phyloP scores from a whole-genome alignment of 2,329 filamentous ascomycete species.

The Fusarium temperatum region DNA sequence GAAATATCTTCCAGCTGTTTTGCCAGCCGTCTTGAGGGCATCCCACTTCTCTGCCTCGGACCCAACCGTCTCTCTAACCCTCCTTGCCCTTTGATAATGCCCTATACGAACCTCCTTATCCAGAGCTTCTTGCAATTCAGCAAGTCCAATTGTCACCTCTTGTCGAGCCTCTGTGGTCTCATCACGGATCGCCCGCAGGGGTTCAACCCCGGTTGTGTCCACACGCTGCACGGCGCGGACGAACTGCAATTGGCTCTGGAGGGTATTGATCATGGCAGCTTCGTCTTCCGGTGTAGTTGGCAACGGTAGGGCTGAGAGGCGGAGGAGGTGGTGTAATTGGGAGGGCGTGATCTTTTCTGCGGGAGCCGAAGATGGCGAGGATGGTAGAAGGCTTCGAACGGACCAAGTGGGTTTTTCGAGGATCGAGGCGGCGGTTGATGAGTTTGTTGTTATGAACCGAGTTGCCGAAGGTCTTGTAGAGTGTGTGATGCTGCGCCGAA shows the following conservation, averaged over 20 bases:
- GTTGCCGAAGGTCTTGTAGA: not conserved
- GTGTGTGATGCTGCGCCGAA: conserved; percentile 34
- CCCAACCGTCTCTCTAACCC: conserved; percentile 50
- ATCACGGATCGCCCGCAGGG: conserved; percentile 82
- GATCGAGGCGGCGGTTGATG: conserved; percentile 50
- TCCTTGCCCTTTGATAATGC: conserved; percentile 56
- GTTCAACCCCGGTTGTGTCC: conserved; percentile 76
- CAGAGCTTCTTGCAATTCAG: conserved; percentile 65
- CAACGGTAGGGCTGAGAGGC: conserved; percentile 85
- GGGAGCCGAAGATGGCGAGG: conserved; percentile 41
- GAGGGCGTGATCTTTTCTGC: conserved; percentile 65
- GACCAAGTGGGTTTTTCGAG: conserved; percentile 85
- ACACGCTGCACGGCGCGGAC: conserved; percentile 86
- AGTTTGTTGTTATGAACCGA: conserved; percentile 14
- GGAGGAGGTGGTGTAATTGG: conserved; percentile 84
- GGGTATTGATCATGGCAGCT: conserved; percentile 73
- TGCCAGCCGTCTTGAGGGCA: conserved; percentile 71
- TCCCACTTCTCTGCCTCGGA: conserved; percentile 72
- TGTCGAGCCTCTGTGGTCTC: conserved; percentile 72
- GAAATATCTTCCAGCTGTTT: conserved; percentile 77
- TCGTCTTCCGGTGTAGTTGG: conserved; percentile 73
- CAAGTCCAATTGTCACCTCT: conserved; percentile 68
- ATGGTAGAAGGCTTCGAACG: conserved; percentile 75
- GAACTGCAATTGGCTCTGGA: conserved; percentile 87
- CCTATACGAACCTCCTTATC: conserved; percentile 69